phyloP scores from a whole-genome alignment of 108 stramenopile genomes.

The Chaetoceros muelleri region DNA sequence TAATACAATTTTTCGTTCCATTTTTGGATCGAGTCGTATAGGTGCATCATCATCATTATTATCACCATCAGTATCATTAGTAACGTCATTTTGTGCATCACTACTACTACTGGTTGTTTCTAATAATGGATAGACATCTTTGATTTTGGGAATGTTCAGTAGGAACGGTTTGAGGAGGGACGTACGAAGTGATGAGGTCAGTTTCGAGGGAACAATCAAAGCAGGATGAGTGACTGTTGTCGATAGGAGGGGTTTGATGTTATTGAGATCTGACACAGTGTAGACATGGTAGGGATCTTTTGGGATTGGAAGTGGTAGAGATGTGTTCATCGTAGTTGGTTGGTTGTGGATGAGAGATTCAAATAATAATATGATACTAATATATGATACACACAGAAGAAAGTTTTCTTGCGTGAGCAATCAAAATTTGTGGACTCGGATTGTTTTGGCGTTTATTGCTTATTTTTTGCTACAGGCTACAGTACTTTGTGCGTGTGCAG shows the following conservation, averaged over 20 bases:
- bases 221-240: slow-evolving; percentile 33
- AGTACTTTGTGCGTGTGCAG: too few relatives aligned
- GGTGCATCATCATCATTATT: background rate
- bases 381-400: too few relatives aligned
- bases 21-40: slow-evolving; percentile 11
- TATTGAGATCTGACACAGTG: slow-evolving; percentile 23
- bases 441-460: too few relatives aligned
- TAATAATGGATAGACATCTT: slow-evolving; percentile 26
- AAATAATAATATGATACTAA: too few relatives aligned
- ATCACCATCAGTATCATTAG: background rate
- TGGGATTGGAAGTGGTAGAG: slow-evolving; percentile 1
- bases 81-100: background rate
- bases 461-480: too few relatives aligned
- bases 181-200: slow-evolving; percentile 43
- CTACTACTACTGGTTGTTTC: background rate
- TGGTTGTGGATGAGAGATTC: background rate
- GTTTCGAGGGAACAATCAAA: slow-evolving; percentile 46
- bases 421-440: too few relatives aligned
- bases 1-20: slow-evolving; percentile 41
- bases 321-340: background rate
- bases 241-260: slow-evolving; percentile 15
- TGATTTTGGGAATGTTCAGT: slow-evolving; percentile 46
- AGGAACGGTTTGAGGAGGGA: slow-evolving; percentile 33
- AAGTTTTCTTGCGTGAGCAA: too few relatives aligned
- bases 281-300: slow-evolving; percentile 5